Conservation (phyloP, 495 filamentous ascomycete species). For the Cenococcum geophilum region DNA sequence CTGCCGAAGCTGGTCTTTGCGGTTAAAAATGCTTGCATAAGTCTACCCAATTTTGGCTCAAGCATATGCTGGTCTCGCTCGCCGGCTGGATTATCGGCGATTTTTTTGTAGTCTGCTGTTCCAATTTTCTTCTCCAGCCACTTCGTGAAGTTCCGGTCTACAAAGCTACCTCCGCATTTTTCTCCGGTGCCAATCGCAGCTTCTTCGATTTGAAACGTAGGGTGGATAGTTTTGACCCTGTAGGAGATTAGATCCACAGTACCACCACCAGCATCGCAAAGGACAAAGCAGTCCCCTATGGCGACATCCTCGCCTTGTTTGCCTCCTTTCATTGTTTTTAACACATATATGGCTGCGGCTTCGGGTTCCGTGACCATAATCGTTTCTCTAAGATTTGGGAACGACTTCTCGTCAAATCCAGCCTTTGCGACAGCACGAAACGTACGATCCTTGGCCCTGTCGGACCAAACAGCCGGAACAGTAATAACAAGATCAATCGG, state of each 20-base stretch:
- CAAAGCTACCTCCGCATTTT: slow-evolving; percentile 20
- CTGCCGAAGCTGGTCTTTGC: slow-evolving; percentile 18
- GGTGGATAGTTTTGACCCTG: slow-evolving; percentile 54
- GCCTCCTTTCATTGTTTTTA: slow-evolving; percentile 37
- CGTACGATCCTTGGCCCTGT: slow-evolving; percentile 35
- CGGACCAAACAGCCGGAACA: slow-evolving; percentile 38
- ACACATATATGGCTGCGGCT: slow-evolving; percentile 45
- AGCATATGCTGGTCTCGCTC: slow-evolving; percentile 3
- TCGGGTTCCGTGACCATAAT: slow-evolving; percentile 47
- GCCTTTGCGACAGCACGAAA: slow-evolving; percentile 14
- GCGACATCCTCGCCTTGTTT: slow-evolving; percentile 9
- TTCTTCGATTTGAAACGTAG: slow-evolving; percentile 29
- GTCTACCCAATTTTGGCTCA: slow-evolving; percentile 11
- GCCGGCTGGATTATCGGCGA: slow-evolving; percentile 9
- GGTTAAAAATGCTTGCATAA: slow-evolving; percentile 19
- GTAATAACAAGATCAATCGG: slow-evolving; percentile 29
- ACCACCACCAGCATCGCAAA: slow-evolving; percentile 46
- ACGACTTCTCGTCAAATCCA: slow-evolving; percentile 11
- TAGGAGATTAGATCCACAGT: slow-evolving; percentile 53
- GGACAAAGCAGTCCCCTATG: slow-evolving; percentile 42
- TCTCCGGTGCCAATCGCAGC: slow-evolving; percentile 16
- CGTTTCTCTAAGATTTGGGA: slow-evolving; percentile 25
- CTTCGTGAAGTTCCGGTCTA: slow-evolving; percentile 10
- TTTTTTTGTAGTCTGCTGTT: slow-evolving; percentile 6
- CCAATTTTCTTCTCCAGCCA: slow-evolving; percentile 18